These are phyloP conservation scores for Tetraselmis striata DNA, from an alignment of 139 green algal genomes.

Conservation along the genomic window DNA sequence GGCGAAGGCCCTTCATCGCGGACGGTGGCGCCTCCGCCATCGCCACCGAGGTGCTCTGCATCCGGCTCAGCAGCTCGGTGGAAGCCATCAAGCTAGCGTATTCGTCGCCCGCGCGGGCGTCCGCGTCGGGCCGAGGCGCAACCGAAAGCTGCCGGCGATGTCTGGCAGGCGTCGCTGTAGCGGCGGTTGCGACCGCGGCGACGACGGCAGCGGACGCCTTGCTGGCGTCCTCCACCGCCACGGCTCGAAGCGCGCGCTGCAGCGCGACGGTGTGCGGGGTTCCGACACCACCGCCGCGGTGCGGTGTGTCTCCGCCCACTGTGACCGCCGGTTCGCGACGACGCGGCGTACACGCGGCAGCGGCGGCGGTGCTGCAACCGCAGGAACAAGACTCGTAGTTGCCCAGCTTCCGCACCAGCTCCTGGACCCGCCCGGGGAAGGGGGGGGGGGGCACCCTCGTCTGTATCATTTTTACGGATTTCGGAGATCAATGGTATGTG, in stretches of 20 bases:
- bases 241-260: no score
- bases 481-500: no score
- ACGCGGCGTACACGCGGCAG: neutral
- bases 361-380: neutral
- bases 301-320: no score
- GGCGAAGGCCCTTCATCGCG: neutral
- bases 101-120: neutral
- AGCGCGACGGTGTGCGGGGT: neutral
- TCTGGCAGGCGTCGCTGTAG: neutral
- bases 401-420: neutral
- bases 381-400: neutral
- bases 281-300: neutral
- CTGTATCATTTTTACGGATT: no score
- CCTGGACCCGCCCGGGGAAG: no score
- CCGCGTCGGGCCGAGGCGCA: neutral
- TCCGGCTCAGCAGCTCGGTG: neutral
- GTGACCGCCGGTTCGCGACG: no score
- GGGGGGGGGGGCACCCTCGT: no score
- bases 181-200: neutral
- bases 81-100: neutral
- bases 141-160: neutral
- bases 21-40: neutral
- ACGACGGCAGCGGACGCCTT: no score
- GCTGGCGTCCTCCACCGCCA: neutral
- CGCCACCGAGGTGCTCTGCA: neutral